These are phyloP conservation scores for Furcasterigmium sp. DNA, from an alignment of 2,329 filamentous ascomycete species.

Conservation along the genomic window DNA sequence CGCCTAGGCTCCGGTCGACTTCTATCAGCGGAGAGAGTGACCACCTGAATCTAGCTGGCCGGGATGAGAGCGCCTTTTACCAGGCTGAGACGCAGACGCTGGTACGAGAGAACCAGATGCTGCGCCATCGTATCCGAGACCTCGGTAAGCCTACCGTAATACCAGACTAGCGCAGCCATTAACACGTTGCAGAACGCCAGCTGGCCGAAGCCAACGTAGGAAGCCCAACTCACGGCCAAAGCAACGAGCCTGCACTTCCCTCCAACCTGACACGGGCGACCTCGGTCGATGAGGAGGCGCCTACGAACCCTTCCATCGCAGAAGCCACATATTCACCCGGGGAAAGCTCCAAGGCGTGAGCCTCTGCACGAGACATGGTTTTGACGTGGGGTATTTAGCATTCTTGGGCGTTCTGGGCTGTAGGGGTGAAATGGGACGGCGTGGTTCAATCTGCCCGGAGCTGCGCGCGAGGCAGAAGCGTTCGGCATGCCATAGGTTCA, in stretches of 20 bases:
- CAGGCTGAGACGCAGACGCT: constrained; percentile 78
- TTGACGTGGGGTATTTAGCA: too few species aligned
- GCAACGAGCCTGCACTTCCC: constrained; percentile 42
- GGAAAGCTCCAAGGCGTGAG: not conserved
- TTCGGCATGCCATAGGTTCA: too few species aligned
- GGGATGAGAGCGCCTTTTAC: constrained; percentile 75
- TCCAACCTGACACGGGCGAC: constrained; percentile 44
- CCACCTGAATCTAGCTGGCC: constrained; percentile 51
- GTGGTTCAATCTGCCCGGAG: too few species aligned
- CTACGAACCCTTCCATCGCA: not conserved
- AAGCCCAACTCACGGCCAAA: constrained; percentile 20
- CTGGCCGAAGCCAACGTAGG: constrained; percentile 35
- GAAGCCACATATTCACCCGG: too few species aligned
- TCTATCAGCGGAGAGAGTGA: constrained; percentile 58
- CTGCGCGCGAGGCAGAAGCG: too few species aligned
- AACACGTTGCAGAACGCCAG: constrained; percentile 40
- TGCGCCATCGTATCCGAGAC: constrained; percentile 68
- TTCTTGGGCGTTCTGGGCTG: too few species aligned
- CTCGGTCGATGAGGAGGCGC: constrained; percentile 36
- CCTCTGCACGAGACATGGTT: not conserved
- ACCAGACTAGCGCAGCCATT: constrained; percentile 9
- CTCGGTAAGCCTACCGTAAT: constrained; percentile 54
- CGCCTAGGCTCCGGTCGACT: constrained; percentile 50
- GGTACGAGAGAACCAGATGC: constrained; percentile 76
- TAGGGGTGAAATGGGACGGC: too few species aligned